Evolutionary conservation across 345 rosid genomes (phyloP), one percentile per base, ranked within the genome.

Genomic region (Arabidopsis suecica): DNA sequence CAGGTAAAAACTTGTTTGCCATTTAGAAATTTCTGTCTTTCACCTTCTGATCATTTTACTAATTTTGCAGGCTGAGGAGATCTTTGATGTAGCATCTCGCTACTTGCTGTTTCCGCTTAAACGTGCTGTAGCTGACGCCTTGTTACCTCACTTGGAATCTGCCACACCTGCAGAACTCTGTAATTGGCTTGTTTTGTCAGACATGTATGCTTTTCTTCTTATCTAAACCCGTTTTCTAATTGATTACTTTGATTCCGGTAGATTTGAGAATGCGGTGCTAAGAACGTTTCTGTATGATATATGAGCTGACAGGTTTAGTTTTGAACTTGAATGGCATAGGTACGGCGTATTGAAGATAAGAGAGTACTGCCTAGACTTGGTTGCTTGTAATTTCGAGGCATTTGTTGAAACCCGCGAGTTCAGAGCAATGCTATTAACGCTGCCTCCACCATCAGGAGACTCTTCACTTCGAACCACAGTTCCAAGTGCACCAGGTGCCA

Each of bases 361-460:
- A 20, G 99, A 95, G 73, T 86, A 86, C 57, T 92, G 99, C 73
- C 86, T 95, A 57, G 97, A 92, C 81, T 65, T 80, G 22, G 86
- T 92, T 54, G 97, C 99, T 67, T 87, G 89, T 77, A 88, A 95
- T 79, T 92, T 90, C 61, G 97, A 95, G 90, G 87, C 87, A 71
- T 95, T 92, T 88, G 93, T 96, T 0, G 89, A 88, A 54, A 88
- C 91, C 8, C 76, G 63, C 0, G 93, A 92, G 79, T 90, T 90
- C 82, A 88, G 93, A 68, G 92, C 93, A 73, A 88, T 92, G 93
- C 93, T 95, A 74, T 81, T 92, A 70, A 90, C 93, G 3, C 75
- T 95, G 79, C 97, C 97, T 48, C 97, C 97, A 14, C 99, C 97
- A 54, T 92, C 97, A 44, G 97, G 97, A 49, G 97, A 95, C 84